phyloP scores from a whole-genome alignment of 177 flowering plant genomes.

The Vitis hybrid region DNA sequence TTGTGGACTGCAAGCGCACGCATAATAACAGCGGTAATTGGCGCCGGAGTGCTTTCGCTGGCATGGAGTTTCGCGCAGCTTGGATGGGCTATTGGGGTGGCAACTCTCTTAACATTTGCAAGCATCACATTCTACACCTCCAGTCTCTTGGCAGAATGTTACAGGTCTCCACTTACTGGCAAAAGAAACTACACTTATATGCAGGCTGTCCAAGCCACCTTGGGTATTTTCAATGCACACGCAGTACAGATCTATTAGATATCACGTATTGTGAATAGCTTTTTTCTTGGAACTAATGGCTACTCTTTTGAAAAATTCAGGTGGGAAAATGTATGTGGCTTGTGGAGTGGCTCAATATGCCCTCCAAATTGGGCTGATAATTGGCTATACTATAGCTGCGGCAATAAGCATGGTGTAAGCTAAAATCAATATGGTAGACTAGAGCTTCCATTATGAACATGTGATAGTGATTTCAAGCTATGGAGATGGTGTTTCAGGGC shows the following conservation, averaged over 20 bases:
- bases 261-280: background rate
- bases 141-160: constrained; percentile 45
- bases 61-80: constrained; percentile 55
- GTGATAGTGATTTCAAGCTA: background rate
- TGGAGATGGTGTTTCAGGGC: constrained; percentile 28
- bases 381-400: constrained; percentile 50
- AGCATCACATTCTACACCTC: constrained; percentile 35
- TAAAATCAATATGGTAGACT: background rate
- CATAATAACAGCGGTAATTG: constrained; percentile 52
- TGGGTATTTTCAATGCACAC: constrained; percentile 23
- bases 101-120: constrained; percentile 26
- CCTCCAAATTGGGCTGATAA: constrained; percentile 24
- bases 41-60: constrained; percentile 52
- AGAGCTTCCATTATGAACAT: background rate
- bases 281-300: background rate
- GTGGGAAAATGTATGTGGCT: constrained; percentile 27
- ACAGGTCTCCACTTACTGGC: constrained; percentile 35
- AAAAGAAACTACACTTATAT: constrained; percentile 39
- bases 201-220: constrained; percentile 34
- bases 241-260: too few species aligned
- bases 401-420: constrained; percentile 53
- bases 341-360: constrained; percentile 44
- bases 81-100: constrained; percentile 44
- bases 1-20: constrained; percentile 39
- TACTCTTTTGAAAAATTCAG: constrained; percentile 20